Evolutionary conservation across 305 asterid genomes (phyloP), one percentile per base, ranked within the genome.

Genomic region (Ajuga reptans): DNA sequence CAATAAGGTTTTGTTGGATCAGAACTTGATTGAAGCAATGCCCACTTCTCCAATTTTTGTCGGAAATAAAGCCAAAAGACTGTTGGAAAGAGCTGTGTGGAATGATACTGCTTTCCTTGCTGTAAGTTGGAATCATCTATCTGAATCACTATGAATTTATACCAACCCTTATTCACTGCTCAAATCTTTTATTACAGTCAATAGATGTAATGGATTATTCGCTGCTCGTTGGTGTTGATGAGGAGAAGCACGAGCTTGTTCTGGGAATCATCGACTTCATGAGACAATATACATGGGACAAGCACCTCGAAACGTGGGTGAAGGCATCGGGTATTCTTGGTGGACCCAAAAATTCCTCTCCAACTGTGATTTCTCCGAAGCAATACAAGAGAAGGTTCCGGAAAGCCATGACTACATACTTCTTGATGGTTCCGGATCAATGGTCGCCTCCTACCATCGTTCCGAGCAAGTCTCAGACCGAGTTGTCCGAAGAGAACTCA

Each of bases 21-120:
- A 91, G 82, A 91, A 91, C 80, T 82, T 91, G 81, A 85, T 91
- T 31, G 96, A 91, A 77, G 90, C 92, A 58, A 89, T 91, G 97
- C 95, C 95, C 71, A 87, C 91, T 58, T 84, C 87, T 77, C 97
- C 97, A 4, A 87, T 91, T 42, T 91, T 87, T 78, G 93, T 89
- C 16, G 93, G 90, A 56, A 86, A 79, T 72, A 89, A 84, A 77
- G 93, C 96, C 75, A 87, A 87, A 73, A 75, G 93, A 75, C 69
- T 81, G 16, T 54, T 91, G 56, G 92, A 89, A 79, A 76, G 97
- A 82, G 96, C 97, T 21, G 92, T 91, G 57, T 91, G 97, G 97
- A 91, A 89, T 45, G 97, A 91, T 68, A 82, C 96, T 39, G 84
- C 87, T 37, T 91, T 91, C 77, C 97, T 91, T 9, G 90, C 84